phyloP scores from a whole-genome alignment of 2,329 filamentous ascomycete genomes.

The Aureobasidium sp. region DNA sequence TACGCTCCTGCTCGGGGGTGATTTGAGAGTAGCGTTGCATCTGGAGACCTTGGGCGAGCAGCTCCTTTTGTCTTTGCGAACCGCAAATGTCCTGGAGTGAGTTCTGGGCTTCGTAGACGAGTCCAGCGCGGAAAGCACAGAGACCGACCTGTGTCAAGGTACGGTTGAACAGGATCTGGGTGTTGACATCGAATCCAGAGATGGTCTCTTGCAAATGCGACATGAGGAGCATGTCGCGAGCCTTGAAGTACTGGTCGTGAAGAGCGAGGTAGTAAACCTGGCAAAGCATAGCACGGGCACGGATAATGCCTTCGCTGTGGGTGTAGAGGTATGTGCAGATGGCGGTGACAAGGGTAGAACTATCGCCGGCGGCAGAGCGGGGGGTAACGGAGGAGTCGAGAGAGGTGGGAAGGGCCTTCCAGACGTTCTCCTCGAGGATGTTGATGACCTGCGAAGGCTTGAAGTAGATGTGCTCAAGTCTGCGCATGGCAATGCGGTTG shows the following conservation, averaged over 20 bases:
- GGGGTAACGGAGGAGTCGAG: conserved; percentile 77
- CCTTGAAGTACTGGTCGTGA: conserved; percentile 95
- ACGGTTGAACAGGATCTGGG: conserved; percentile 97
- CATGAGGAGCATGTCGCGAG: conserved; percentile 99
- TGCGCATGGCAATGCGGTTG: conserved; percentile 87
- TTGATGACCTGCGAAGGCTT: conserved; percentile 91
- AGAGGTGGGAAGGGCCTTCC: conserved; percentile 65
- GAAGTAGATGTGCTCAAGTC: conserved; percentile 97
- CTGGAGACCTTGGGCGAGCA: conserved; percentile 95
- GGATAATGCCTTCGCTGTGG: conserved; percentile 90
- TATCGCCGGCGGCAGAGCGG: conserved; percentile 58
- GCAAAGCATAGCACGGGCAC: conserved; percentile 93
- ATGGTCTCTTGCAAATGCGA: conserved; percentile 98
- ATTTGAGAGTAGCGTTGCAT: conserved; percentile 96
- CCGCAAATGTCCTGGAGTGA: conserved; percentile 97
- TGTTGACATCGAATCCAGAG: conserved; percentile 89
- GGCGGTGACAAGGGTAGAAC: conserved; percentile 67
- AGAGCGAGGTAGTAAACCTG: conserved; percentile 98
- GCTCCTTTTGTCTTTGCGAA: conserved; percentile 93
- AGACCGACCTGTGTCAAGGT: conserved; percentile 96
- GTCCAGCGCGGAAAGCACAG: conserved; percentile 92
- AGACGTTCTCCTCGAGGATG: conserved; percentile 89
- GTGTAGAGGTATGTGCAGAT: conserved; percentile 93
- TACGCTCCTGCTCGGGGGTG: conserved; percentile 91
- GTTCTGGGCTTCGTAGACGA: conserved; percentile 96